Base-by-base conservation (phyloP, 1,139 yeast genomes). In the Geotrichum aggregatum region DNA sequence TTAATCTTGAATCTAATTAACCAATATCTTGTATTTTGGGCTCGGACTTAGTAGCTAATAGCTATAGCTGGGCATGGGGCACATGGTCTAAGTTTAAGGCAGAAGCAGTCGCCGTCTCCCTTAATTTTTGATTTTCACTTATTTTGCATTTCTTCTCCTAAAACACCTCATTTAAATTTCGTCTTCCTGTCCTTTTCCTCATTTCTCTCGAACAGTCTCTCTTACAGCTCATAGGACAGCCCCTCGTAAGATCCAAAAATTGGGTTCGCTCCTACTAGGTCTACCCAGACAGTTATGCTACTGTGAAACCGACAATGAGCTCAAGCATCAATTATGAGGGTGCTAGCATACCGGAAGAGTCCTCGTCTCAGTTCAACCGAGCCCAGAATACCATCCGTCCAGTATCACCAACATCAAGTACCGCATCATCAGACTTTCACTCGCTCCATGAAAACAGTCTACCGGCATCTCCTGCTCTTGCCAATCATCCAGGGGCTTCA, bases 381-480 rank as follows among this genome's bases (percentile, higher is more conserved):
- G 8, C 5, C 28, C 28, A 24, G 7, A 24, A 8, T 5, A 24
- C 8, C 8, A 24, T 5, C 28, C 28, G 7, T 24, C 5, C 5
- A 24, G 28, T 24, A 24, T 24, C 28, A 24, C 28, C 28, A 22
- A 41, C 50, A n/a, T 44, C 36, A 10, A 45, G 50, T 44, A 16
- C 53, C 5, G 26, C 50, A 7, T 45, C 53, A 3, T 50, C 50
- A 3, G 41, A 40, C 28, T 50, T 50, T 24, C 47, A 26, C 14
- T 46, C 53, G 3, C 47, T 47, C 5, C 46, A 36, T 22, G 44
- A 26, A 7, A 44, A 48, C 8, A 44, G 44, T 11, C n/a, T 22
- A 5, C 43, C 33, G 18, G 42, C 39, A 14, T 50, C 50, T 2
- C 50, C 53, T 14, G 47, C 42, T 19, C 47, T 26, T 19, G 31